Conservation (phyloP, 2,329 filamentous ascomycete genomes). For the Leptosphaerulina australis region DNA sequence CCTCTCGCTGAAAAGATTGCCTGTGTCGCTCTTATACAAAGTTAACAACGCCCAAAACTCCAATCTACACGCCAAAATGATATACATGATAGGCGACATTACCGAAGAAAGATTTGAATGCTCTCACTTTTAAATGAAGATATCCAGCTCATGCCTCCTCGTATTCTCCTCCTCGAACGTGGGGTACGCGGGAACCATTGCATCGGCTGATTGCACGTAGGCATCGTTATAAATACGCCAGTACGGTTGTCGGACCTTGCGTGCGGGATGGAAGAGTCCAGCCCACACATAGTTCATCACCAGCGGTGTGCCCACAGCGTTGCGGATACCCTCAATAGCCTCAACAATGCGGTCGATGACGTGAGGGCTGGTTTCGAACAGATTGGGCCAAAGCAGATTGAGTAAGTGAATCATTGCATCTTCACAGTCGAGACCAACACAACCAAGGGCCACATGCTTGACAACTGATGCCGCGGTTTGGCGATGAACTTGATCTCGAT, state of each 20-base stretch:
- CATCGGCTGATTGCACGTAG: conserved; percentile 90
- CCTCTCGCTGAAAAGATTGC: conserved; percentile 3
- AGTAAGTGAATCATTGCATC: conserved; percentile 98
- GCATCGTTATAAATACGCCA: conserved; percentile 98
- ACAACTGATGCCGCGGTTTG: conserved; percentile 96
- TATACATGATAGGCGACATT: conserved; percentile 6
- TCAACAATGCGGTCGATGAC: conserved; percentile 98
- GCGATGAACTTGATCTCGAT: conserved; percentile 95
- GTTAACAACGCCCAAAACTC: conserved; percentile 19
- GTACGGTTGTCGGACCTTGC: conserved; percentile 93
- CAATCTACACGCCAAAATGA: conserved; percentile 6
- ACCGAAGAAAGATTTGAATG: conserved; percentile 5
- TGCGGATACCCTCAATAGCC: conserved; percentile 92
- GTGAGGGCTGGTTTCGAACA: conserved; percentile 97
- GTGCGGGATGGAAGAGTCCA: conserved; percentile 92
- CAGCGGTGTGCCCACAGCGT: conserved; percentile 88
- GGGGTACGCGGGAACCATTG: conserved; percentile 96
- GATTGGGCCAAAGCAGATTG: conserved; percentile 93
- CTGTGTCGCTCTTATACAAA: conserved; percentile 15
- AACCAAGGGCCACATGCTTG: conserved; percentile 95
- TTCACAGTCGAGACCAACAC: conserved; percentile 96
- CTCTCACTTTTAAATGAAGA: conserved; percentile 66
- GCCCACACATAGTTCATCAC: conserved; percentile 99
- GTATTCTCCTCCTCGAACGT: conserved; percentile 80
- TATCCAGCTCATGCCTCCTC: conserved; percentile 79